phyloP scores from a whole-genome alignment of 139 green algal species.

The Coccomyxa sp. region DNA sequence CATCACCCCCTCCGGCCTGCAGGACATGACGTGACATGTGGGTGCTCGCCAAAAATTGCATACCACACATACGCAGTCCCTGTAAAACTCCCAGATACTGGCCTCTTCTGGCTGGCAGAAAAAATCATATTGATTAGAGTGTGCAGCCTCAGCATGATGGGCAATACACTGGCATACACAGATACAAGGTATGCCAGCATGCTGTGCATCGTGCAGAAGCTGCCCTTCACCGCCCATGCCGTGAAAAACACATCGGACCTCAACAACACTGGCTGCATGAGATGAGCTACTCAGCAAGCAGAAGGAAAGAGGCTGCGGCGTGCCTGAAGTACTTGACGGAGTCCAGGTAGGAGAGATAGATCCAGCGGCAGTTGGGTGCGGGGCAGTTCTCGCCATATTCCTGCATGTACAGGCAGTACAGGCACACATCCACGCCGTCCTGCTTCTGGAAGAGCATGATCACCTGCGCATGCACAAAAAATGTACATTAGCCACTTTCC shows the following conservation, averaged over 20 bases:
- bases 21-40: too few species aligned
- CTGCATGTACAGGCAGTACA: constrained; percentile 96
- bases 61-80: background rate
- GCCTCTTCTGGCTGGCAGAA: background rate
- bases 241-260: too few species aligned
- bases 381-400: constrained; percentile 88
- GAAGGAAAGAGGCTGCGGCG: constrained; percentile 32
- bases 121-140: too few species aligned
- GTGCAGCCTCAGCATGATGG: too few species aligned
- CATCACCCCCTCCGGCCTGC: background rate
- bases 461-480: constrained; percentile 34
- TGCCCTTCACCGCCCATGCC: too few species aligned
- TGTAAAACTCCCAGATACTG: background rate
- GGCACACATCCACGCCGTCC: constrained; percentile 87
- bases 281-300: background rate
- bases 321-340: constrained; percentile 97
- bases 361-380: constrained; percentile 78
- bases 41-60: background rate
- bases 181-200: background rate
- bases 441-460: constrained; percentile 93
- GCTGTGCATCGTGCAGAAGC: background rate
- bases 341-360: constrained; percentile 98
- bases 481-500: background rate
- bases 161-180: background rate
- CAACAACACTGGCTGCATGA: too few species aligned